Evolutionary conservation across 1,284 basidiomycete species (phyloP), one percentile per base, ranked within the genome.

Genomic region (Rhodotorula sp.): DNA sequence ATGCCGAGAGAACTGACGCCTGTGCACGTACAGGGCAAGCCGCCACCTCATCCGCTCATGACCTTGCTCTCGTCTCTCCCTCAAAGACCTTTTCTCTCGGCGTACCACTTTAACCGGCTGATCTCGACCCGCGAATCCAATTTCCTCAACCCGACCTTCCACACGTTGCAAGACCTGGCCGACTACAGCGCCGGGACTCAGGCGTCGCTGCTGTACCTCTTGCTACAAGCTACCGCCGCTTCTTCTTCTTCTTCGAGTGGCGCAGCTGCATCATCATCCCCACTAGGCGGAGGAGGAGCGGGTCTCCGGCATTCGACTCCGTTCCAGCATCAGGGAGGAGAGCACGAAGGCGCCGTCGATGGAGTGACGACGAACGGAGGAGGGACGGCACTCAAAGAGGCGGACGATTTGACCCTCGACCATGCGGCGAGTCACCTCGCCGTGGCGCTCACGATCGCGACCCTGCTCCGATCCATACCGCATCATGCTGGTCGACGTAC

Each of bases 371-470:
- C 39, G 10, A 43, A 43, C 6, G 39, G 23, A 14, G 60, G 46
- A 34, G 18, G 3, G 26, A 26, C 49, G 18, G 34, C 39, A 4
- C 16, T 57, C 6, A 72, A 67, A 34, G 62, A 68, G 49, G 68
- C 65, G 20, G 73, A 74, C 67, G 68, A 71, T 47, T 34, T 76
- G 29, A 70, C 66, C 10, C 61, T 79, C 10, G 78, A 79, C 46
- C 78, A 79, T 43, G 77, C 78, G 1, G 77, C 77, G 21, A 75
- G 72, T 15, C 78, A 79, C 60, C 51, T 78, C n/a, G 78, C 77
- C 0, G 77, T 77, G 6, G 74, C 69, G 34, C 66, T 70, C 23
- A 76, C 76, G 8, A 75, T 78, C 54, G 66, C 73, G 26, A 75
- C 72, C 5, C 69, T 75, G 2, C 49, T 78, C 4, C 65, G 75